Conservation (phyloP, 768 basidiomycete species). For the Naganishia randhawae region DNA sequence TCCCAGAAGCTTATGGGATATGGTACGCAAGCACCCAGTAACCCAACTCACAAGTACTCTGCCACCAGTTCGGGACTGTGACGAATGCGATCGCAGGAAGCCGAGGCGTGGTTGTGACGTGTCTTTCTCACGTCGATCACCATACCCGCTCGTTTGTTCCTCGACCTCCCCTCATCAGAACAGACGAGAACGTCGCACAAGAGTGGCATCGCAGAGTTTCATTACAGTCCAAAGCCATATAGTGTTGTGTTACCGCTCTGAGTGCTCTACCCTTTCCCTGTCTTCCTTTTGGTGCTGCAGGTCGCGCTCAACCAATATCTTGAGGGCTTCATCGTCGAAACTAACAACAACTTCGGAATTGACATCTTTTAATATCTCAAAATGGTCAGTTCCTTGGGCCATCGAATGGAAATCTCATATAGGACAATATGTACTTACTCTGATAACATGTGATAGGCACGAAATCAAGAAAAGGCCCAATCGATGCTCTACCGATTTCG, state of each 20-base stretch:
- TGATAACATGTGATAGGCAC: constrained; percentile 60
- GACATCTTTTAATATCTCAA: background rate
- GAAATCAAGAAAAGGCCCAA: constrained; percentile 98
- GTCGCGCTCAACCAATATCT: background rate
- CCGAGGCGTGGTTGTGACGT: background rate
- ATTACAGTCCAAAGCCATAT: no score
- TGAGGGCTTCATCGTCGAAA: background rate
- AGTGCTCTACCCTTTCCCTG: background rate
- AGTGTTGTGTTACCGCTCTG: background rate
- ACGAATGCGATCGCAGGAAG: background rate
- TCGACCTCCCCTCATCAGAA: background rate
- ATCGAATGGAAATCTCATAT: background rate
- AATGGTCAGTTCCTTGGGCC: background rate
- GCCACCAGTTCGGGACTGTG: background rate
- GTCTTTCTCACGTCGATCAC: background rate
- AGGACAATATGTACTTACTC: background rate
- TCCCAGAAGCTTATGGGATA: no score
- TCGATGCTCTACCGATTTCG: constrained; percentile 64
- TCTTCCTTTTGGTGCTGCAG: background rate
- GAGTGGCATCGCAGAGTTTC: no score
- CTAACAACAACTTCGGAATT: background rate
- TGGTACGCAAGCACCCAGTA: no score
- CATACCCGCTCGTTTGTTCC: background rate
- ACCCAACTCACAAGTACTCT: no score
- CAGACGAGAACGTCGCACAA: no score